phyloP scores from a whole-genome alignment of 768 basidiomycete species.

The Stropharia rugosoannulata region DNA sequence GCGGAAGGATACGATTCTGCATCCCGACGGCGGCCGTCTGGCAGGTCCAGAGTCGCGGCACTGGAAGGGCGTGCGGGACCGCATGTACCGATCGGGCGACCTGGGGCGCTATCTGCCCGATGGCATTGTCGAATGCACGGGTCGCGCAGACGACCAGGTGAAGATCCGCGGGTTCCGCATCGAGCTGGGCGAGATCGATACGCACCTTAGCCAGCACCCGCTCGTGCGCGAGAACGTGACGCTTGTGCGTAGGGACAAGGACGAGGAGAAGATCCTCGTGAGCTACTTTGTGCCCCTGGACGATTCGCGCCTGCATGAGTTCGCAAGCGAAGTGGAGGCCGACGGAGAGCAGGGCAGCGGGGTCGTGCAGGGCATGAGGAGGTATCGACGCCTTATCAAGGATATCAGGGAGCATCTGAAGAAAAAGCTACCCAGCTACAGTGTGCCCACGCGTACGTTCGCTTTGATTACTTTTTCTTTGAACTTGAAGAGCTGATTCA shows the following conservation, averaged over 20 bases:
- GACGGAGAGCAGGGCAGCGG: slow-evolving; percentile 54
- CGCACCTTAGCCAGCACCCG: slow-evolving; percentile 89
- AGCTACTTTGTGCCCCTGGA: slow-evolving; percentile 95
- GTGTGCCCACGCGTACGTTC: slow-evolving; percentile 81
- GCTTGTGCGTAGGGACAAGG: slow-evolving; percentile 93
- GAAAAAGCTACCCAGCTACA: slow-evolving; percentile 95
- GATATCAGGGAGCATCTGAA: slow-evolving; percentile 94
- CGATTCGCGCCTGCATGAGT: slow-evolving; percentile 61
- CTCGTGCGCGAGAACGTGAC: slow-evolving; percentile 98
- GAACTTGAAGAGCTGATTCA: not conserved
- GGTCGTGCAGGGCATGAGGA: slow-evolving; percentile 73
- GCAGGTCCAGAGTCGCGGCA: slow-evolving; percentile 73
- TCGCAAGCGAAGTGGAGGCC: slow-evolving; percentile 66
- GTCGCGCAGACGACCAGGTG: slow-evolving; percentile 97
- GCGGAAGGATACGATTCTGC: slow-evolving; percentile 71
- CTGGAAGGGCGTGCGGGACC: slow-evolving; percentile 95
- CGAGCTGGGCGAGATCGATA: slow-evolving; percentile 97
- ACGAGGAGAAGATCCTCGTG: slow-evolving; percentile 98
- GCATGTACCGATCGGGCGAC: slow-evolving; percentile 98
- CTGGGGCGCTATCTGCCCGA: slow-evolving; percentile 91
- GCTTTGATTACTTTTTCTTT: slow-evolving; percentile 2
- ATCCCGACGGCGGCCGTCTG: slow-evolving; percentile 48
- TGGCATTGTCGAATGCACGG: slow-evolving; percentile 94
- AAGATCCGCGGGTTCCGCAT: slow-evolving; percentile 99
- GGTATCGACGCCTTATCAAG: slow-evolving; percentile 86